Evolutionary conservation across 805 yeast genomes (phyloP).

Genomic region (Saccharomycopsis fibuligera): DNA sequence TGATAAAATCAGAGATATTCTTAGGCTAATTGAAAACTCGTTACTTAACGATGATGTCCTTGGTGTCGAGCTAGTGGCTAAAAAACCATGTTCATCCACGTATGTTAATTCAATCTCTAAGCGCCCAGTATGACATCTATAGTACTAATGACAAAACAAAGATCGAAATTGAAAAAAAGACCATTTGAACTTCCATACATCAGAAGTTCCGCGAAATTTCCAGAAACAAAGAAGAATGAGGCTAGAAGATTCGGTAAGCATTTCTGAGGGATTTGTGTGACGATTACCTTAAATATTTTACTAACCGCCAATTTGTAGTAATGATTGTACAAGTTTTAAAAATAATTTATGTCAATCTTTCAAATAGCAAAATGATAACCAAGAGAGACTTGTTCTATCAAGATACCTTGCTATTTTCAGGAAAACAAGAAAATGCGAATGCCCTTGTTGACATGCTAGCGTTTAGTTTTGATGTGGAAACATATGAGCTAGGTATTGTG

Average conservation of each 20-base stretch:
- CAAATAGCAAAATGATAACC: slow-evolving; percentile 25
- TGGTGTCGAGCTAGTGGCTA: slow-evolving; percentile 1
- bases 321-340: slow-evolving; percentile 16
- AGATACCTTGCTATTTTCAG: slow-evolving; percentile 46
- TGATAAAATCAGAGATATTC: slow-evolving; percentile 2
- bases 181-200: not conserved
- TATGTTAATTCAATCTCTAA: not conserved
- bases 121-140: not conserved
- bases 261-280: not conserved
- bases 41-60: slow-evolving; percentile 8
- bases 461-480: slow-evolving; percentile 33
- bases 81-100: not conserved
- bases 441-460: slow-evolving; percentile 34
- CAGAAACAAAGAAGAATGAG: slow-evolving; percentile 6
- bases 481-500: slow-evolving; percentile 39
- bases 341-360: slow-evolving; percentile 18
- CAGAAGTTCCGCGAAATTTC: slow-evolving; percentile 3
- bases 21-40: slow-evolving; percentile 13
- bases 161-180: not conserved
- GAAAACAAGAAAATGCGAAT: slow-evolving; percentile 39
- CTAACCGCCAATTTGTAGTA: not conserved
- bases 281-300: not conserved
- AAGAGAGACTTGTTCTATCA: slow-evolving; percentile 57
- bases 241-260: slow-evolving; percentile 6
- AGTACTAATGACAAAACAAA: not conserved